These are phyloP conservation scores for Populus euphratica DNA, from an alignment of 345 rosid genomes.

Conservation along the genomic window DNA sequence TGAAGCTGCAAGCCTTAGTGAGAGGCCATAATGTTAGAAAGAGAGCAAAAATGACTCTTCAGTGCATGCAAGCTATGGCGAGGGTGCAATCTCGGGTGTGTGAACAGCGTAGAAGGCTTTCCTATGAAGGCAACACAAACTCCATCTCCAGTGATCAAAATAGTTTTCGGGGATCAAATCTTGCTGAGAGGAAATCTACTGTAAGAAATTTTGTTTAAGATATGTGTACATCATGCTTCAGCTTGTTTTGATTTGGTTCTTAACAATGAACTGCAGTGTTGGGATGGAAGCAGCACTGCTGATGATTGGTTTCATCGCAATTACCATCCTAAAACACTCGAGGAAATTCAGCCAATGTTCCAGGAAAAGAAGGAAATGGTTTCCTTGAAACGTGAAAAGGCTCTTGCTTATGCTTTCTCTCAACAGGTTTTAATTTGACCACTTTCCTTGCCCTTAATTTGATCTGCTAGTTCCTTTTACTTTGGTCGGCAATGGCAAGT, in stretches of 20 bases:
- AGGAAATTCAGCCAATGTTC: conserved; percentile 35
- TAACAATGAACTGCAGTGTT: conserved; percentile 5
- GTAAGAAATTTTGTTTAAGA: conserved; percentile 13
- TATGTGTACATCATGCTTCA: background rate
- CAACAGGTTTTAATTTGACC: conserved; percentile 35
- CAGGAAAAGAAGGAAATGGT: conserved; percentile 16
- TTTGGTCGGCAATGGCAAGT: background rate
- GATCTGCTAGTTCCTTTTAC: background rate
- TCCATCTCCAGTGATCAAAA: background rate
- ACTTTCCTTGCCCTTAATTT: background rate
- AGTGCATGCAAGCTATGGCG: conserved; percentile 20
- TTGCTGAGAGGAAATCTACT: conserved; percentile 14
- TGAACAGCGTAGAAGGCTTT: conserved; percentile 10
- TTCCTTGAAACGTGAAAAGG: conserved; percentile 11
- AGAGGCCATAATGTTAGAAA: conserved; percentile 17
- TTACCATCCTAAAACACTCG: conserved; percentile 23
- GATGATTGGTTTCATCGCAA: conserved; percentile 8
- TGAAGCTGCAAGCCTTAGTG: conserved; percentile 24
- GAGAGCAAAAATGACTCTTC: conserved; percentile 11
- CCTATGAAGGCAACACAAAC: conserved; percentile 15
- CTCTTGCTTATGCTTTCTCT: conserved; percentile 17
- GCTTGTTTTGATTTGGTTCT: background rate
- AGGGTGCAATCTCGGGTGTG: conserved; percentile 17
- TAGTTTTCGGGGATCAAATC: conserved; percentile 19
- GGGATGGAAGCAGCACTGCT: conserved; percentile 5